Conservation (phyloP, 2,329 filamentous ascomycete species). For the Leptographium procerum region DNA sequence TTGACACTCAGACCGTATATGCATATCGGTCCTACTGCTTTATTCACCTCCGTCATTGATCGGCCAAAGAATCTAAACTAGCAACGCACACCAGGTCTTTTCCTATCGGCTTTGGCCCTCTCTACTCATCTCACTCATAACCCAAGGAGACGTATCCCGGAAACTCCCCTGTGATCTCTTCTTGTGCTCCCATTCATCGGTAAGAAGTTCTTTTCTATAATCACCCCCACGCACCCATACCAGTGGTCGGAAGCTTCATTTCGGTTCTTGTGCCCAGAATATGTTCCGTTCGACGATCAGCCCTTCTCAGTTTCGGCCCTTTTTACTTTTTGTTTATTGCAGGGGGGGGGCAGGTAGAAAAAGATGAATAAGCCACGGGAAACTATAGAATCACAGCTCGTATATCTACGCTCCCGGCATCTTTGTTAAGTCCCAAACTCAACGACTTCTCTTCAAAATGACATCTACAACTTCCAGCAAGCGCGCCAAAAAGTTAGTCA, state of each 20-base stretch:
- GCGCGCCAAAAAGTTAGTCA: conserved; percentile 7
- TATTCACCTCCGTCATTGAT: not conserved
- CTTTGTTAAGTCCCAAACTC: not conserved
- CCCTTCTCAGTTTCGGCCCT: not conserved
- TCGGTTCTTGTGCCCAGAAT: not conserved
- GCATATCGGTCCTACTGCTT: conserved; percentile 5
- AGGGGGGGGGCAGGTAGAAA: not conserved
- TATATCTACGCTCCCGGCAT: not conserved
- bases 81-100: not conserved
- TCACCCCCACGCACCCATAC: not conserved
- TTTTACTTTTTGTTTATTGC: not conserved
- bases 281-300: too few relatives aligned
- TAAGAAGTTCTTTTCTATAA: not conserved
- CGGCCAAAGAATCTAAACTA: conserved; percentile 1
- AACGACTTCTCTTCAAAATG: not conserved
- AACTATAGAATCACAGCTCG: not conserved
- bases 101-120: not conserved
- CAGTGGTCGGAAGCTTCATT: too few relatives aligned
- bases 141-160: not conserved
- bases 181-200: not conserved
- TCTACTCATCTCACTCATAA: not conserved
- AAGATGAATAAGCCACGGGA: not conserved
- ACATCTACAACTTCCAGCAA: conserved; percentile 1
- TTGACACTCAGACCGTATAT: conserved; percentile 11
- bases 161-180: not conserved